These are phyloP conservation scores for Sporobolomyces roseus DNA, from an alignment of 768 basidiomycete genomes.

Conservation along the genomic window DNA sequence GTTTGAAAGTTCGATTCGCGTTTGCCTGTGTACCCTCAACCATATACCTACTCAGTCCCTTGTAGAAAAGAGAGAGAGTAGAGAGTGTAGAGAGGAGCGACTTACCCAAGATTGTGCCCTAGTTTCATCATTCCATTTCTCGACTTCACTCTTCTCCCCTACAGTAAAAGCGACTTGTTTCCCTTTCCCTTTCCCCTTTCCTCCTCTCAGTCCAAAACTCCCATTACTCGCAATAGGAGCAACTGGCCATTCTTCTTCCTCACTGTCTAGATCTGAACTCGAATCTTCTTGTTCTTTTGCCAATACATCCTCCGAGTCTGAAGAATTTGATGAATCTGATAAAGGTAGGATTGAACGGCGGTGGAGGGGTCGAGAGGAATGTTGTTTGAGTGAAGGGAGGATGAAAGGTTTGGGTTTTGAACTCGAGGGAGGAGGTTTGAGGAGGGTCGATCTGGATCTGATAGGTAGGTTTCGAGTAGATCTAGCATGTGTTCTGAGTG, in stretches of 20 bases:
- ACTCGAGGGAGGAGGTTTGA: too few species aligned
- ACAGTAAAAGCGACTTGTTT: neutral
- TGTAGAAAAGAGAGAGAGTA: too few species aligned
- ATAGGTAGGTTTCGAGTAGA: too few species aligned
- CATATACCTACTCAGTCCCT: too few species aligned
- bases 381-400: too few species aligned
- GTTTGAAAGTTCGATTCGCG: slow-evolving; percentile 37
- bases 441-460: too few species aligned
- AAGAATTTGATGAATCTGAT: neutral
- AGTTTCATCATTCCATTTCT: slow-evolving; percentile 28
- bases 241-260: slow-evolving; percentile 41
- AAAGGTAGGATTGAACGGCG: too few species aligned
- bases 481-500: too few species aligned
- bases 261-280: slow-evolving; percentile 14
- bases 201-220: slow-evolving; percentile 18
- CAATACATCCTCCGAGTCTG: too few species aligned
- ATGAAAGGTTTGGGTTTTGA: too few species aligned
- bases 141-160: neutral
- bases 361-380: too few species aligned
- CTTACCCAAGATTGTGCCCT: slow-evolving; percentile 29
- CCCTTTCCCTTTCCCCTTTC: slow-evolving; percentile 31
- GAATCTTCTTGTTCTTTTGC: neutral
- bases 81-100: neutral
- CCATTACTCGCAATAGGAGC: slow-evolving; percentile 30
- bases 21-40: slow-evolving; percentile 18